These are phyloP conservation scores for Candida stauntonica DNA, from an alignment of 805 yeast genomes.

Conservation along the genomic window DNA sequence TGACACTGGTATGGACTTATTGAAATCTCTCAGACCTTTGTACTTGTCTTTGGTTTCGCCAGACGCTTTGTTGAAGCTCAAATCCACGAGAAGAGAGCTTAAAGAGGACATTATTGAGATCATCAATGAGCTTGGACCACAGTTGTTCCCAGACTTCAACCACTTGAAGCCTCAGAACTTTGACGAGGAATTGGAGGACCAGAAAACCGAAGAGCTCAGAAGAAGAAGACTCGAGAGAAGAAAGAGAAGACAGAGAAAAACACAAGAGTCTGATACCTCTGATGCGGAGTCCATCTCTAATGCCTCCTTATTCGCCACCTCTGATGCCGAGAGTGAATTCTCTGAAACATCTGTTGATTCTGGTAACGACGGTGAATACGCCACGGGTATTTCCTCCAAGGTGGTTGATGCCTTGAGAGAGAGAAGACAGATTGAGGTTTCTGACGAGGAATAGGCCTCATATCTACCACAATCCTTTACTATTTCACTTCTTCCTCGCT, in stretches of 20 bases:
- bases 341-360: constrained; percentile 28
- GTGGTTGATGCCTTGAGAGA: constrained; percentile 28
- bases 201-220: constrained; percentile 34
- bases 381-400: constrained; percentile 24
- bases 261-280: constrained; percentile 22
- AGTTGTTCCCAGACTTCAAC: constrained; percentile 82
- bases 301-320: constrained; percentile 39
- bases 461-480: too few relatives aligned
- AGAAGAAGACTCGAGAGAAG: constrained; percentile 32
- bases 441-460: constrained; percentile 3
- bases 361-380: constrained; percentile 7
- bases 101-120: constrained; percentile 71
- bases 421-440: constrained; percentile 20
- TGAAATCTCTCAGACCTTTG: constrained; percentile 79
- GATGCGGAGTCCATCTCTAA: constrained; percentile 42
- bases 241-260: constrained; percentile 15
- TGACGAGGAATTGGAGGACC: constrained; percentile 32
- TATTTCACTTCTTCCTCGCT: too few relatives aligned
- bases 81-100: constrained; percentile 55
- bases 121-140: constrained; percentile 79
- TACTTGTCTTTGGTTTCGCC: constrained; percentile 61
- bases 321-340: constrained; percentile 29
- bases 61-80: constrained; percentile 51
- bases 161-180: constrained; percentile 27
- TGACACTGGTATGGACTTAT: constrained; percentile 87